Evolutionary conservation across 2,329 filamentous ascomycete genomes (phyloP).

Genomic region (Exophiala sp.): DNA sequence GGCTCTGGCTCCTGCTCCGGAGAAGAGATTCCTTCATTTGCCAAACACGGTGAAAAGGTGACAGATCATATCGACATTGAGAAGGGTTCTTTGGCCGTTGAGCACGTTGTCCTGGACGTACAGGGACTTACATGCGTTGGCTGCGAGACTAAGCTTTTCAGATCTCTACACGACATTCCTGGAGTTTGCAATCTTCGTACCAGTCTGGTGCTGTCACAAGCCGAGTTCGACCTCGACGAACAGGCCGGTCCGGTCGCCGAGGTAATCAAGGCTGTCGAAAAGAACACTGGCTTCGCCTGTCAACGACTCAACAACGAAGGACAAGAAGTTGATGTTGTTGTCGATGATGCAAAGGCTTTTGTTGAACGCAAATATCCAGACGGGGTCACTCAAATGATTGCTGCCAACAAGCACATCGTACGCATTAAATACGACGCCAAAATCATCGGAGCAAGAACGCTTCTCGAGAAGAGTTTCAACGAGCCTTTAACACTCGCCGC

Average conservation of each 20-base stretch:
- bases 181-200: constrained; percentile 54
- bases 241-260: constrained; percentile 35
- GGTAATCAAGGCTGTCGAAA: constrained; percentile 42
- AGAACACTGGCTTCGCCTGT: constrained; percentile 58
- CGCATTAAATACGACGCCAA: constrained; percentile 47
- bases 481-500: constrained; percentile 38
- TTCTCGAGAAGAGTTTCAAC: constrained; percentile 37
- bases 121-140: constrained; percentile 68
- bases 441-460: constrained; percentile 45
- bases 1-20: too few relatives aligned
- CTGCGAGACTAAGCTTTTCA: constrained; percentile 59
- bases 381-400: too few relatives aligned
- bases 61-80: too few relatives aligned
- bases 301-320: constrained; percentile 42
- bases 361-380: too few relatives aligned
- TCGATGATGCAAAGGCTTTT: too few relatives aligned
- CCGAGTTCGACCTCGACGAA: constrained; percentile 58
- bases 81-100: too few relatives aligned
- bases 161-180: constrained; percentile 46
- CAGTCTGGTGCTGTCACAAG: constrained; percentile 58
- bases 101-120: constrained; percentile 57
- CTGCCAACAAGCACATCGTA: too few relatives aligned
- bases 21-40: too few relatives aligned
- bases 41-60: too few relatives aligned
- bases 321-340: too few relatives aligned